Conservation (phyloP, 116 monocot species). For the Papilionanthe hybrid region DNA sequence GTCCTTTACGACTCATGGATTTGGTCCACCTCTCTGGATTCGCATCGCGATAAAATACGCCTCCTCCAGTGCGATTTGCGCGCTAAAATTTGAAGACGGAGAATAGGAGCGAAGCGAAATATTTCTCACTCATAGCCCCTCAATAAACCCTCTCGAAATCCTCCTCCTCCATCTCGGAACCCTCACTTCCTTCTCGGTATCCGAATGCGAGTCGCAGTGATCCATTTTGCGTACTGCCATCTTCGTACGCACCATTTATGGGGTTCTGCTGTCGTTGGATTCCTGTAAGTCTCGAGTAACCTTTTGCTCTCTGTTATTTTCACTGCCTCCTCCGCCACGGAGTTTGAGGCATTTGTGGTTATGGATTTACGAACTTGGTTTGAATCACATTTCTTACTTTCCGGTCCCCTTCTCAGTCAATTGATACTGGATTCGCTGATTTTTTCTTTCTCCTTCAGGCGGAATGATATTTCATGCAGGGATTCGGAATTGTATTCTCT, state of each 20-base stretch:
- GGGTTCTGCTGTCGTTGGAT: background rate
- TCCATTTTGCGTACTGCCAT: background rate
- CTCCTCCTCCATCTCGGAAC: background rate
- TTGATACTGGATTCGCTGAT: background rate
- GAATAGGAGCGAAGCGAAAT: background rate
- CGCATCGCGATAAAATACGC: background rate
- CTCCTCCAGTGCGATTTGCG: background rate
- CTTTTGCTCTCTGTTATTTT: background rate
- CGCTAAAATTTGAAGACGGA: constrained; percentile 1
- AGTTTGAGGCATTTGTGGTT: background rate
- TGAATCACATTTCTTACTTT: background rate
- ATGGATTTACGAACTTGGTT: background rate
- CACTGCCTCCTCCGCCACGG: background rate
- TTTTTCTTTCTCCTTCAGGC: background rate
- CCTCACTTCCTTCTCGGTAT: background rate
- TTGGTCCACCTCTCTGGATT: background rate
- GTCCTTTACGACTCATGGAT: too few relatives aligned
- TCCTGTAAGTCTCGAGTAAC: background rate
- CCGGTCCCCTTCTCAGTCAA: background rate
- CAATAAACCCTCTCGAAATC: too few relatives aligned
- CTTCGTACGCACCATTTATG: background rate
- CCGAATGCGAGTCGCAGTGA: background rate
- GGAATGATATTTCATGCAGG: background rate
- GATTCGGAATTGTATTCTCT: background rate
- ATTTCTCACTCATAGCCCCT: too few relatives aligned